Evolutionary conservation across 495 filamentous ascomycete species (phyloP), one percentile per base, ranked within the genome.

Genomic region (Penicillium salamii): DNA sequence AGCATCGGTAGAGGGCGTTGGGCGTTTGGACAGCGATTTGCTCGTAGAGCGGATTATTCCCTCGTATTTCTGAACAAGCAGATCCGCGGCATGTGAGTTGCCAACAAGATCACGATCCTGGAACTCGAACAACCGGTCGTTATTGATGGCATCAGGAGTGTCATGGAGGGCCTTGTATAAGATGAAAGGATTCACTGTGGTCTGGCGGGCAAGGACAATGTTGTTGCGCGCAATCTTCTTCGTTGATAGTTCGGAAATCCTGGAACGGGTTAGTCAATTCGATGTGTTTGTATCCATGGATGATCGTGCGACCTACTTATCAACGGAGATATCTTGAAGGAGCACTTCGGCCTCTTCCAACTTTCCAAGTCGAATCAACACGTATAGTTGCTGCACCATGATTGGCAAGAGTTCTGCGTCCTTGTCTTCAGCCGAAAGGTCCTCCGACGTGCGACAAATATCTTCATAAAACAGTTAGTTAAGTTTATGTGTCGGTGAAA

Each of bases 391-490:
- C 64, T 97, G 95, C 5, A 92, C 85, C 13, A 84, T 66, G 52
- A 99, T 95, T 1, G 92, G 89, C 19, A 93, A 72, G 31, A 95
- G 57, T 67, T 99, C 93, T 6, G 81, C 81, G 55, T 76, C 80
- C 69, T 90, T 89, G 44, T 97, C 93, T 37, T 91, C 88, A 0
- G 91, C 84, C 11, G 80, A 75, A 24, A 97, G 70, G 19, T 97
- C 91, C 38, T 95, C 88, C 13, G 87, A 80, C 3, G 83, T 84
- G 54, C 90, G 85, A 57, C 91, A 97, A 9, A 97, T 74, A 62
- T 91, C 88, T 83, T 41, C 20, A 7, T 49, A n/a, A 31, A 13
- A 11, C 18, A 49, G 53, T 23, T 57, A 66, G 32, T 2, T 37
- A 28, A 26, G 5, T 21, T 29, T 3, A 11, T 15, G 39, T 9